Base-by-base conservation (phyloP, 192 early-diverging fungal species). In the Coemansia sp. region DNA sequence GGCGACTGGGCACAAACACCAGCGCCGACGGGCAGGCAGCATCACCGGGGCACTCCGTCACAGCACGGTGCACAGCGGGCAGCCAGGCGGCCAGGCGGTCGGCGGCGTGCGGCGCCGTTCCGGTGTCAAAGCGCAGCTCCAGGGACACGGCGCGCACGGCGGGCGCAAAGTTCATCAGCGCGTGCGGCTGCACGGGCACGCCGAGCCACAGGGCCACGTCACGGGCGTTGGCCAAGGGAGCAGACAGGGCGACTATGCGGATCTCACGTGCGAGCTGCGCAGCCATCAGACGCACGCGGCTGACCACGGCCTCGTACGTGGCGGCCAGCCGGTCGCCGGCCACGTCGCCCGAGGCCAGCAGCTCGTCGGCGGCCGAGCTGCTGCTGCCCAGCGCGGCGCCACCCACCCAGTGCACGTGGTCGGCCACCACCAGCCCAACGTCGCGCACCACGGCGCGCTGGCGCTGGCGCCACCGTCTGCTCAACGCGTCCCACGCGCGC, bases 191-290 rank as follows among this genome's bases (percentile, higher is more conserved):
- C 0, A 90, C 90, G 33, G 87, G 83, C 0, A 90, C 90, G 33
- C 94, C 95, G 58, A 99, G 91, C 97, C 97, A 99, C 61, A 94
- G 91, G 2, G 93, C 97, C 39, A 99, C 73, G 62, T 99, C 97
- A n/a, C 88, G 81, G n/a, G 96, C 95, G 70, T 99, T 99, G 21
- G 95, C 92, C 43, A 99, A 62, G 2, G 92, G 92, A 2, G 91
- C 87, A 43, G 92, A 86, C 59, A 99, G 72, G 15, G 87, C 91
- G 25, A 99, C 87, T 38, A 99, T 90, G n/a, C 97, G 89, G 56
- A 97, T 90, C 39, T 85, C 78, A 40, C 85, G 84, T 44, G 89
- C 88, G 0, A 85, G 82, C 67, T 93, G 89, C 18, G 81, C 85
- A 7, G 87, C 86, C 61, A 99, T 96, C 61, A 86, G 94, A 18